Evolutionary conservation across 495 filamentous ascomycete species (phyloP), one percentile per base, ranked within the genome.

Genomic region (Talaromyces nanjingensis): DNA sequence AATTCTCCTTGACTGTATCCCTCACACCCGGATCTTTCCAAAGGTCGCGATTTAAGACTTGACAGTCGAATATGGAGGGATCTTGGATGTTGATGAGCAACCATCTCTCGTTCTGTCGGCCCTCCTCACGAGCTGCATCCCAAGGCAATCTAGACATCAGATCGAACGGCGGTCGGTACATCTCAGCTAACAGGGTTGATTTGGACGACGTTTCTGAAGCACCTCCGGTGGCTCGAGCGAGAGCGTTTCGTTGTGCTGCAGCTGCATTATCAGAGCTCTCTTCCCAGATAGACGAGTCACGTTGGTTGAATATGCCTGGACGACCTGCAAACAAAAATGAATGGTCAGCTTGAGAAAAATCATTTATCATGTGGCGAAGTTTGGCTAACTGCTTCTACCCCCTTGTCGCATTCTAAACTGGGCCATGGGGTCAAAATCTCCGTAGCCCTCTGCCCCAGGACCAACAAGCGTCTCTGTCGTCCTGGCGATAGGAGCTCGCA

Each of bases 71-170:
- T 49, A 96, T 83, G 4, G 90, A 88, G 37, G 88, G 82, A 72
- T 98, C 93, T 76, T 98, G 94, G 5, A 98, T 86, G 70, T 98
- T 97, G 66, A 97, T 91, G 59, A 98, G 71, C 14, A 98, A 82
- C 94, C 94, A 98, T 72, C 96, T 97, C 74, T 92, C 86, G 29
- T 82, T 80, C 25, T 93, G 89, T 70, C 89, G 93, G 47, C 93
- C 94, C 67, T 90, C 80, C 16, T 94, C 82, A 45, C 96, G 86
- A 18, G 91, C 93, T 22, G 86, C 77, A 65, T 97, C 91, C 86
- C 90, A 93, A 7, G 84, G 76, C 16, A 90, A 67, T 42, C 83
- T 81, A 4, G 81, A 85, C 76, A 98, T 97, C 18, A 98, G 76
- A 57, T 96, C 90, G 71, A 89, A 92, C 0, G 94, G 94, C 16